Base-by-base conservation (phyloP, 2,329 filamentous ascomycete genomes). In the Xylaria hypoxylon region DNA sequence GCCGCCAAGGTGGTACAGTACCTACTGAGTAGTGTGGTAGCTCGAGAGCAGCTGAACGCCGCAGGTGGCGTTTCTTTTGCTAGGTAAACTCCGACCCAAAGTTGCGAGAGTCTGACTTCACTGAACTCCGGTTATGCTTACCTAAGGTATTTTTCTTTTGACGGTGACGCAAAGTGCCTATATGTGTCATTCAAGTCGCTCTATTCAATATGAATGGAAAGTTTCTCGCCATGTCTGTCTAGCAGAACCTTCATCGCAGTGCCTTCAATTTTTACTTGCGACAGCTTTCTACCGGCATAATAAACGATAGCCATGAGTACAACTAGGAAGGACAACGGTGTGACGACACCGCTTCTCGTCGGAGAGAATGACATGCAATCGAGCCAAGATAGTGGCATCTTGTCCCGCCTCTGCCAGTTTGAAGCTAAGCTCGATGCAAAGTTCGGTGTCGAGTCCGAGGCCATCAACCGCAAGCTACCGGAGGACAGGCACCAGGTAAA, bases 371-470 rank as follows among this genome's bases (percentile, higher is more conserved):
- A 45, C 19, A 38, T 47, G n/a, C 50, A 45, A 13, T 56, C 44
- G 28, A 13, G 11, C 8, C 22, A 44, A 26, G 64, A 62, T 15
- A 40, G 5, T 22, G 62, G 62, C 31, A 26, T 70, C 28, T 52
- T 72, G 5, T 47, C 47, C 35, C 50, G 56, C 38, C 68, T 72
- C 33, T 58, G 68, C 44, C 15, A 42, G n/a, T 13, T 71, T 28
- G 70, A 72, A 35, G 58, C 48, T 2, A 59, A 24, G 42, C 67
- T 85, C 72, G 84, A 86, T 72, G 73, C 72, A 50, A 82, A 79
- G 68, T 73, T 86, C 45, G 84, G 84, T 19, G 77, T 86, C 62
- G 84, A 86, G 74, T 79, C 82, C 2, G 76, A 84, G 55, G 82
- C 81, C 48, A 80, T 85, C 51, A 75, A 76, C 10, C 80, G 84